Base-by-base conservation (phyloP, 2,329 filamentous ascomycete genomes). In the Cladosporium halotolerans region DNA sequence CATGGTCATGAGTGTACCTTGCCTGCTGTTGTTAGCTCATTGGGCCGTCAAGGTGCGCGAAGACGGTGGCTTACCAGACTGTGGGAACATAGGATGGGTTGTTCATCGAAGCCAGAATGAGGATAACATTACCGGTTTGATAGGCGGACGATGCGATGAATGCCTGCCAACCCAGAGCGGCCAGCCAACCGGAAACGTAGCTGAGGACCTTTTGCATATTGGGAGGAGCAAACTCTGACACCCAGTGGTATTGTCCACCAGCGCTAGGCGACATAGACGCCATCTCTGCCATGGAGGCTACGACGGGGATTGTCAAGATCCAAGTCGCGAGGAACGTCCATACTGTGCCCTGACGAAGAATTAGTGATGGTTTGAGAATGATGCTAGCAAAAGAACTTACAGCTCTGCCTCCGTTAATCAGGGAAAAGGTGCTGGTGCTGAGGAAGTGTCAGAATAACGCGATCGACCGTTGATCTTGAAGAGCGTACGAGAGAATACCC, bases 1-100 rank as follows among this genome's bases (percentile, higher is more conserved):
- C 36, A 66, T 62, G 7, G 61, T 64, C 31, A 77, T 57, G 52
- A 77, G 68, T 71, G 53, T 76, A 73, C 72, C 73, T 77, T 52
- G 66, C 57, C 47, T 74, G 61, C 1, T 50, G 52, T 34, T 6
- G 48, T 36, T 13, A 43, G 39, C 28, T 43, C 44, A 9, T 9
- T 9, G 10, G 14, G 23, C 23, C 23, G 23, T 28, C 5, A 28
- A 28, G 7, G 23, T 28, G 23, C 7, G 23, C 23, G 23, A 28
- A 28, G 23, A 16, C 9, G 45, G 28, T 2, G 57, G 58, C 4
- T 60, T 62, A 10, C 54, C 51, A 56, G 9, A 38, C 28, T 28
- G 51, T 42, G 71, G 62, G 9, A 67, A 66, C 10, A 57, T 40
- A 57, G 5, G 61, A 59, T 2, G 67, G 64, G 40, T 73, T 61